phyloP scores from a whole-genome alignment of 495 filamentous ascomycete species.

The Xylaria scruposa region DNA sequence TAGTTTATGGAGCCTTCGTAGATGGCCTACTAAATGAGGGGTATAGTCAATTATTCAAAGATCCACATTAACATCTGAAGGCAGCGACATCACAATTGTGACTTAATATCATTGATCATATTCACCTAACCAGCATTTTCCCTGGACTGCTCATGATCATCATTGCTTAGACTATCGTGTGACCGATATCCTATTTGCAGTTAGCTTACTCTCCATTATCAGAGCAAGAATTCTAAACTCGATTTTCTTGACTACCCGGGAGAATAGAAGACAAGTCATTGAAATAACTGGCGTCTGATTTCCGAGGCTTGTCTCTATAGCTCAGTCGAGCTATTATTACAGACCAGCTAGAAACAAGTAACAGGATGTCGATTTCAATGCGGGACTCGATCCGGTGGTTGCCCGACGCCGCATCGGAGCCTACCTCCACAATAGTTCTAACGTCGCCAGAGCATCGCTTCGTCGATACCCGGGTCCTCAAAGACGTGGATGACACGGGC shows the following conservation, averaged over 20 bases:
- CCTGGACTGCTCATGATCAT: not conserved
- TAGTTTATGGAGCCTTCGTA: too few relatives aligned
- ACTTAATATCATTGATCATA: too few relatives aligned
- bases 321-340: not conserved
- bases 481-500: constrained; percentile 27
- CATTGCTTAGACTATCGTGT: not conserved
- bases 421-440: constrained; percentile 54
- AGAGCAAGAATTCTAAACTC: not conserved
- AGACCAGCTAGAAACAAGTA: not conserved
- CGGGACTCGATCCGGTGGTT: constrained; percentile 53
- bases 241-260: not conserved
- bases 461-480: constrained; percentile 55
- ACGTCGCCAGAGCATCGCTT: constrained; percentile 53
- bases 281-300: not conserved
- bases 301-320: not conserved
- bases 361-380: constrained; percentile 43
- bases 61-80: too few relatives aligned
- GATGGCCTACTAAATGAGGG: too few relatives aligned
- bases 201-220: not conserved
- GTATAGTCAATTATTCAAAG: too few relatives aligned
- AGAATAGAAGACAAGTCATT: not conserved
- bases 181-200: not conserved
- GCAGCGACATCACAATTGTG: too few relatives aligned
- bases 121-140: too few relatives aligned
- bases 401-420: constrained; percentile 46